Percentiles rank a stretch among this genome's conserved stretches.
phyloP scores from a whole-genome alignment of 2,329 filamentous ascomycete species.

The Akanthomyces muscarius region DNA sequence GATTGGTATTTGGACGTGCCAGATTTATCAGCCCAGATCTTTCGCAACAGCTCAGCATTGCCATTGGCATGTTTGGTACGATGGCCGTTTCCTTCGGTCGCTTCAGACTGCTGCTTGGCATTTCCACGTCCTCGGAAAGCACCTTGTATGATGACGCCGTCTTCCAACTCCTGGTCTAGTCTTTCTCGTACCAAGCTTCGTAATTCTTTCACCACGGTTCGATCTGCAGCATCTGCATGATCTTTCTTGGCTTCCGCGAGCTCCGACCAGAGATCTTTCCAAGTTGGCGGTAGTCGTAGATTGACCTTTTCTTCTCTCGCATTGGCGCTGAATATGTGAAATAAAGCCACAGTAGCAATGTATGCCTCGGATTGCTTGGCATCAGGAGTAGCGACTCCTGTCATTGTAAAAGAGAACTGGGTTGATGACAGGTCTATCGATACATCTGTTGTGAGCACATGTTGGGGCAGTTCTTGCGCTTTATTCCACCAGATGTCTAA shows the following conservation, averaged over 20 bases:
- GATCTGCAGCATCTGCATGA: slow-evolving; percentile 66
- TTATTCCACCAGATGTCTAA: slow-evolving; percentile 78
- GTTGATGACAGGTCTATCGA: slow-evolving; percentile 44
- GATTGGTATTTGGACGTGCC: slow-evolving; percentile 61
- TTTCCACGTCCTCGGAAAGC: slow-evolving; percentile 64
- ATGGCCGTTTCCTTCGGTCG: slow-evolving; percentile 42
- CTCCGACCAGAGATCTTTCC: slow-evolving; percentile 84
- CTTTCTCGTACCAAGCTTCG: slow-evolving; percentile 66
- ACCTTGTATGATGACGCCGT: slow-evolving; percentile 71
- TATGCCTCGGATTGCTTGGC: slow-evolving; percentile 81
- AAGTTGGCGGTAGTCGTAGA: slow-evolving; percentile 70
- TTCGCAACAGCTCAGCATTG: slow-evolving; percentile 49
- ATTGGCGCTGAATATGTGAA: slow-evolving; percentile 73
- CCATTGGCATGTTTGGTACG: slow-evolving; percentile 36
- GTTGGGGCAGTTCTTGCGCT: slow-evolving; percentile 50
- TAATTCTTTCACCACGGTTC: slow-evolving; percentile 62
- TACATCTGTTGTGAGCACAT: slow-evolving; percentile 34
- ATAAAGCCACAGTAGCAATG: slow-evolving; percentile 76
- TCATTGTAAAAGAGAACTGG: slow-evolving; percentile 69
- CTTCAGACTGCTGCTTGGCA: slow-evolving; percentile 44
- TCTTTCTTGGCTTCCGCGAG: slow-evolving; percentile 67
- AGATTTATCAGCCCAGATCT: slow-evolving; percentile 57
- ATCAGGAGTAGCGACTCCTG: slow-evolving; percentile 67
- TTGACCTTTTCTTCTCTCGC: slow-evolving; percentile 82
- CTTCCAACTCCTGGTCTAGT: slow-evolving; percentile 64